Percentiles rank a stretch among this genome's conserved stretches.
phyloP scores from a whole-genome alignment of 1,284 basidiomycete genomes.

The Stereum hirsutum region DNA sequence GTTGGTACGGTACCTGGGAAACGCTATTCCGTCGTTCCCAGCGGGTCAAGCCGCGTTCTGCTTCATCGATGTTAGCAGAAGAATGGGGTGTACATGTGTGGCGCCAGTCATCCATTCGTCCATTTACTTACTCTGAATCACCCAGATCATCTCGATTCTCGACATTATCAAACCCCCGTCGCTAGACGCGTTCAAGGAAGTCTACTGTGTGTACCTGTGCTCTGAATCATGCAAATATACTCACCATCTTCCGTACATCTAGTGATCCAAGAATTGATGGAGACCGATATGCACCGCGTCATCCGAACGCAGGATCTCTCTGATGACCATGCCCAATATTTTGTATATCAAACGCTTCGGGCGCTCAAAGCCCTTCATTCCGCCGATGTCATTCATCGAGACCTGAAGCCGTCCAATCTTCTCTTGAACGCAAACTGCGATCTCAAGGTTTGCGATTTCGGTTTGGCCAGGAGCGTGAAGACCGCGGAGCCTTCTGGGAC shows the following conservation, averaged over 20 bases:
- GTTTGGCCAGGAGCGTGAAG: slow-evolving; percentile 80
- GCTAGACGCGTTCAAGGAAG: slow-evolving; percentile 90
- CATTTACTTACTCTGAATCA: no score
- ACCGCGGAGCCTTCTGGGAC: slow-evolving; percentile 80
- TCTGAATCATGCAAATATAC: slow-evolving; percentile 1
- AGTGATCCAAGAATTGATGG: slow-evolving; percentile 75
- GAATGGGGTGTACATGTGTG: no score
- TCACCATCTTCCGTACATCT: slow-evolving; percentile 4
- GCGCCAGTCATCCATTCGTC: no score
- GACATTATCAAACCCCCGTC: slow-evolving; percentile 91
- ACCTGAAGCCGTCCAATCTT: slow-evolving; percentile 92
- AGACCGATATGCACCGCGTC: slow-evolving; percentile 66
- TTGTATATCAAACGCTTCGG: slow-evolving; percentile 83
- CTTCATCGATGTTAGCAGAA: no score
- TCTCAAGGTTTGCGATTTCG: slow-evolving; percentile 92
- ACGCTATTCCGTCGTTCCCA: no score
- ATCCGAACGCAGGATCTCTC: slow-evolving; percentile 75
- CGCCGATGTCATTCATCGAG: slow-evolving; percentile 91
- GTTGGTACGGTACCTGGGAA: not conserved
- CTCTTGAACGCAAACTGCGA: slow-evolving; percentile 97
- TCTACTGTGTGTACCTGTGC: slow-evolving; percentile 52
- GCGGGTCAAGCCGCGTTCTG: no score
- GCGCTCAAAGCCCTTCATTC: slow-evolving; percentile 93
- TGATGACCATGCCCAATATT: slow-evolving; percentile 75
- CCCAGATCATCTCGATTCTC: slow-evolving; percentile 90